These are phyloP conservation scores for Ciborinia camelliae DNA, from an alignment of 2,329 filamentous ascomycete species.

Conservation along the genomic window DNA sequence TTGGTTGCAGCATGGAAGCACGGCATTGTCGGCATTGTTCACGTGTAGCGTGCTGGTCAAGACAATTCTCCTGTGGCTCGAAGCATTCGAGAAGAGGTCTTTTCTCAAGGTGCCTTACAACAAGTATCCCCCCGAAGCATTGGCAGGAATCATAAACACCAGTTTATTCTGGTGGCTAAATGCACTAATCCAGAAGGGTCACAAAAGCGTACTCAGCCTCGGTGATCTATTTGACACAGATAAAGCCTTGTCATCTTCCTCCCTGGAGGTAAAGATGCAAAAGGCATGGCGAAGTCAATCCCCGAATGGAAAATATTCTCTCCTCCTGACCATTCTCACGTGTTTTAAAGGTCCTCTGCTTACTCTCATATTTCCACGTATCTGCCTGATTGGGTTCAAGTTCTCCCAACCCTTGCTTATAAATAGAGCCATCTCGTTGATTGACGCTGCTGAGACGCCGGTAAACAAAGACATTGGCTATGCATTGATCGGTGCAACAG, in stretches of 20 bases:
- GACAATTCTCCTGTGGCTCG: conserved; percentile 20
- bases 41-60: conserved; percentile 16
- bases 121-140: conserved; percentile 30
- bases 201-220: conserved; percentile 29
- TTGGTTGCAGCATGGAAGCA: conserved; percentile 12
- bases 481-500: conserved; percentile 21
- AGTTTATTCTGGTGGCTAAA: conserved; percentile 40
- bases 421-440: conserved; percentile 18
- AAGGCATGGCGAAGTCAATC: neutral
- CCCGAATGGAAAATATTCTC: neutral
- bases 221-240: conserved; percentile 31
- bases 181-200: conserved; percentile 34
- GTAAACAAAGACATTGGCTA: conserved; percentile 15
- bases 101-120: conserved; percentile 15
- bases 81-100: conserved; percentile 22
- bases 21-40: conserved; percentile 12
- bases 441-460: neutral
- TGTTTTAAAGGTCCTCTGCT: conserved; percentile 18
- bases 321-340: neutral
- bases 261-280: conserved; percentile 1
- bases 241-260: conserved; percentile 14
- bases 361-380: conserved; percentile 22
- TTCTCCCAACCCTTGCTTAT: conserved; percentile 22
- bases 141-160: conserved; percentile 35
- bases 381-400: conserved; percentile 24